A percentile compares a stretch with the other conserved stretches of the same genome.
Conservation (phyloP, 352 stramenopile genomes). For the Globisporangium echinulatum region DNA sequence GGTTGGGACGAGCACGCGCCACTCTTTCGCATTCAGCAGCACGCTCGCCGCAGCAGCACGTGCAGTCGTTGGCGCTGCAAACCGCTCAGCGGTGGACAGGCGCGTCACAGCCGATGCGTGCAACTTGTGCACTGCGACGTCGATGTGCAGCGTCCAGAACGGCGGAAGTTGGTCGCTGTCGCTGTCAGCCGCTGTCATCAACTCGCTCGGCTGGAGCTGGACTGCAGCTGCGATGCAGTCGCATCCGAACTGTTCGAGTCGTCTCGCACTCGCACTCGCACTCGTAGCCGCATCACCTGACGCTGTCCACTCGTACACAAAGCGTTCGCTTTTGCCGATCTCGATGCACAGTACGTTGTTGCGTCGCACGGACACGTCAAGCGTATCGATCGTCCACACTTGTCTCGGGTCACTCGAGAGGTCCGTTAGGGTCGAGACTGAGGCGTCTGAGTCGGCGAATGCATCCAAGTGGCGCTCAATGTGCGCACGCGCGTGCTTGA, state of each 20-base stretch:
- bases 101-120: slow-evolving; percentile 5
- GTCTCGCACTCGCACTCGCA: neutral
- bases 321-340: slow-evolving; percentile 1
- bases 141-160: slow-evolving; percentile 8
- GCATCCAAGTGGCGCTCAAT: slow-evolving; percentile 3
- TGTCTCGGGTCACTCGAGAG: no score
- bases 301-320: slow-evolving; percentile 11
- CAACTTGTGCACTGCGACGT: slow-evolving; percentile 5
- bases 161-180: slow-evolving; percentile 6
- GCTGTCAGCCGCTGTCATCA: slow-evolving; percentile 6
- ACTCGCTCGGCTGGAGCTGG: slow-evolving; percentile 1
- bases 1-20: slow-evolving; percentile 22
- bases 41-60: slow-evolving; percentile 1
- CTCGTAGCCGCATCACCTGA: neutral
- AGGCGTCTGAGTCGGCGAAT: no score
- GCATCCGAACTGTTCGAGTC: no score
- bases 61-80: neutral
- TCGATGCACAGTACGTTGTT: slow-evolving; percentile 6
- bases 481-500: neutral
- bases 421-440: no score
- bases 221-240: slow-evolving; percentile 4
- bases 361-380: slow-evolving; percentile 6
- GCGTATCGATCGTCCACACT: slow-evolving; percentile 5
- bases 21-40: slow-evolving; percentile 13
- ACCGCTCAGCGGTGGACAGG: neutral